Base-by-base conservation (phyloP, 1,284 basidiomycete genomes). In the Ustilago crameri region DNA sequence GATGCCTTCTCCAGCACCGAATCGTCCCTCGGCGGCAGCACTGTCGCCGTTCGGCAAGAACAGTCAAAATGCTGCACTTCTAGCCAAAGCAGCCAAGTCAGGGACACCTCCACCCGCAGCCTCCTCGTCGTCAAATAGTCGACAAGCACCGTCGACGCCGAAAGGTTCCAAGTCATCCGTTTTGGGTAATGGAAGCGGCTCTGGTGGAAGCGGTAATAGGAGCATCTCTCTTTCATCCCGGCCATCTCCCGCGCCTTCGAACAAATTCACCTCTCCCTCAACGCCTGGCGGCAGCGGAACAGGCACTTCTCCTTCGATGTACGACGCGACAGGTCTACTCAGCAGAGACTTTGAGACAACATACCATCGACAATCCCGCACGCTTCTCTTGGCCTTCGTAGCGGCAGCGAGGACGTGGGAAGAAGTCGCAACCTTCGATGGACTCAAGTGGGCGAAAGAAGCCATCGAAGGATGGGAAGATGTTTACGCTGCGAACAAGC, bases 351-450 rank as follows among this genome's bases (percentile, higher is more conserved):
- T 55, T 22, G 79, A 81, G 42, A 71, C 62, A 9, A 78, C 78
- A 18, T 71, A 74, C 23, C 79, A 81, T 46, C 69, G 79, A 41
- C 67, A 70, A 32, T 57, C 75, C 22, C 60, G 79, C 0, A 58
- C 53, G 5, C 43, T 77, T 15, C 59, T 81, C 9, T 20, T 52
- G 22, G 71, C 78, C 2, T 76, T 79, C 43, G 42, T 65, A 5
- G 49, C 53, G 4, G 65, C 76, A 17, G 64, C 71, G 9, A 64
- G 57, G 18, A 64, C 38, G 42, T 80, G 79, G 79, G 74, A 77
- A 24, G 75, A 80, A 55, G 49, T 67, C 17, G 77, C 76, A 22
- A 79, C 67, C 18, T 68, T 77, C 17, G 77, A 80, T 26, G 79
- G 77, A 9, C 71, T 79, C 43, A 75, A 69, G 44, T 73, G 70